Conservation (phyloP, 2,329 filamentous ascomycete species). For the Chalaropsis ovoidea region DNA sequence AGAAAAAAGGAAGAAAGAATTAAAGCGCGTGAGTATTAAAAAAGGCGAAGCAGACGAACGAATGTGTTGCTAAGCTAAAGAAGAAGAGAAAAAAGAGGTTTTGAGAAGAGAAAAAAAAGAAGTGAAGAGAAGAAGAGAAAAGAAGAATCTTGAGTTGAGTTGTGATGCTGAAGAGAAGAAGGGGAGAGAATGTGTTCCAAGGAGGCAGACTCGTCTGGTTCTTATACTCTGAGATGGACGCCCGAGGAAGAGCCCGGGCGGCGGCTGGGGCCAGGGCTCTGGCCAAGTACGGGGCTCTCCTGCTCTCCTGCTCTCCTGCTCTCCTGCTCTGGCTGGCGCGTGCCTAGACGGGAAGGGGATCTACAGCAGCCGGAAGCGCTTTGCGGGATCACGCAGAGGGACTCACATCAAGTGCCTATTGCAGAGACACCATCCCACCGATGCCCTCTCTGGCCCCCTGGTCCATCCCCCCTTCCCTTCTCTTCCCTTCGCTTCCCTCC, state of each 20-base stretch:
- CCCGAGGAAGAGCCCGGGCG: background rate
- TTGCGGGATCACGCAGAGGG: background rate
- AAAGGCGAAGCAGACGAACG: slow-evolving; percentile 6
- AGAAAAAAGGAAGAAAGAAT: slow-evolving; percentile 3
- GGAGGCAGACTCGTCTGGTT: background rate
- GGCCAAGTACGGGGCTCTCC: background rate
- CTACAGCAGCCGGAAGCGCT: too few relatives aligned
- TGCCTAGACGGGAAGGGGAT: too few relatives aligned
- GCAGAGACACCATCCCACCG: background rate
- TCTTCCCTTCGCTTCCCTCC: background rate
- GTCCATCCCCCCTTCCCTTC: background rate
- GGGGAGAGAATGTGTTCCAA: background rate
- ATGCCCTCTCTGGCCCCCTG: background rate
- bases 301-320: too few relatives aligned
- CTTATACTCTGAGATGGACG: slow-evolving; percentile 15
- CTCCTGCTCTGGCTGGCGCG: too few relatives aligned
- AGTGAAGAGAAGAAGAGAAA: slow-evolving; percentile 19
- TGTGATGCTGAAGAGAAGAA: slow-evolving; percentile 17
- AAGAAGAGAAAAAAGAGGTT: slow-evolving; percentile 14
- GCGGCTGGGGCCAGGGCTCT: background rate
- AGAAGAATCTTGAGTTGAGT: slow-evolving; percentile 17
- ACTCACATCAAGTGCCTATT: background rate
- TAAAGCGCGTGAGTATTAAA: slow-evolving; percentile 9
- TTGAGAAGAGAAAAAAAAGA: slow-evolving; percentile 8
- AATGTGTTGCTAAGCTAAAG: slow-evolving; percentile 11